Evolutionary conservation across 225 moss, liverwort and hornwort species (phyloP).

Genomic region (Polytrichum formosum): DNA sequence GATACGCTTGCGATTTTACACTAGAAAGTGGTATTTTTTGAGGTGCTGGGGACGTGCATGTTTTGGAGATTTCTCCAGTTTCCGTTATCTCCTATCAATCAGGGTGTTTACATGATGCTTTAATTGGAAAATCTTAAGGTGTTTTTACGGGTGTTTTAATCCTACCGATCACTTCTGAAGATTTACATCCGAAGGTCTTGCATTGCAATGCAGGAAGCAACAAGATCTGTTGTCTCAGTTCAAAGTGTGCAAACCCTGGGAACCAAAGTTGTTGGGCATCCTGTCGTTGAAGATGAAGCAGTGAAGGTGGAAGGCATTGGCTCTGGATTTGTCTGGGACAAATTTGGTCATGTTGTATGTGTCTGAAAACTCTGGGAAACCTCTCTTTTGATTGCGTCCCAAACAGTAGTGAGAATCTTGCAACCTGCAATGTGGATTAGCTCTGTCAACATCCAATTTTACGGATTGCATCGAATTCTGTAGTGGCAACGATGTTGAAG

Average conservation of each 20-base stretch:
- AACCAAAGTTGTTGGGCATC: constrained; percentile 40
- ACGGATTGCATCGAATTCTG: too few relatives aligned
- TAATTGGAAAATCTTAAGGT: not conserved
- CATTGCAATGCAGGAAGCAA: constrained; percentile 39
- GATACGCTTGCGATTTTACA: too few relatives aligned
- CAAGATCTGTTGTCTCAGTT: constrained; percentile 64
- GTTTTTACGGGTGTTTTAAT: not conserved
- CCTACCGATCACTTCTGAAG: not conserved
- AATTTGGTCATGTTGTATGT: constrained; percentile 58
- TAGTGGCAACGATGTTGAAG: too few relatives aligned
- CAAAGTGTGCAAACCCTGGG: constrained; percentile 52
- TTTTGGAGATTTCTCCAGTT: not conserved
- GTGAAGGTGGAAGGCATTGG: constrained; percentile 74
- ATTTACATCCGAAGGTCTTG: constrained; percentile 7
- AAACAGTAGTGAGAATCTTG: too few relatives aligned
- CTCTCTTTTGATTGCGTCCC: too few relatives aligned
- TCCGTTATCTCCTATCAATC: not conserved
- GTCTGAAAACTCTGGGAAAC: not conserved
- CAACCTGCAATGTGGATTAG: too few relatives aligned
- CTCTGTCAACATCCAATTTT: too few relatives aligned
- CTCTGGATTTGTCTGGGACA: constrained; percentile 68
- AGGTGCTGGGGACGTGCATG: not conserved
- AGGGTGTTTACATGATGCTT: not conserved
- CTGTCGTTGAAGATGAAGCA: constrained; percentile 39
- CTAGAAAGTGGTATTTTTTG: not conserved